These are phyloP conservation scores for Theobroma cacao DNA, from an alignment of 345 rosid genomes.

Conservation along the genomic window DNA sequence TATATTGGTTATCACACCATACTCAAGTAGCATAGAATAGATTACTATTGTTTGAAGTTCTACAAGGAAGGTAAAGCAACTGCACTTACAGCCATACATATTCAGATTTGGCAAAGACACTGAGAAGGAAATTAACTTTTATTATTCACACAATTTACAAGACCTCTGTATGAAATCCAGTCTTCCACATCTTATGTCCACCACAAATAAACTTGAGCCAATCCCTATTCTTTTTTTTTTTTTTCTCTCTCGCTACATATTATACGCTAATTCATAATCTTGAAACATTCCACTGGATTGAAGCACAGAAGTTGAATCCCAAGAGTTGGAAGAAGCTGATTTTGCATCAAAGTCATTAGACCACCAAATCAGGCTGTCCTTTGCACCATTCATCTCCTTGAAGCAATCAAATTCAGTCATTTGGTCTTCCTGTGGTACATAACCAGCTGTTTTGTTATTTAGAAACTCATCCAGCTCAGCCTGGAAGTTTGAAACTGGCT, in stretches of 20 bases:
- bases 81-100: neutral
- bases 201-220: slow-evolving; percentile 13
- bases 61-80: neutral
- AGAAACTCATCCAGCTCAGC: slow-evolving; percentile 37
- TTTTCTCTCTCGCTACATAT: slow-evolving; percentile 27
- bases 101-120: neutral
- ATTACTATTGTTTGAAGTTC: neutral
- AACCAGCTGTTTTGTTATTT: slow-evolving; percentile 24
- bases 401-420: slow-evolving; percentile 49
- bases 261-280: slow-evolving; percentile 57
- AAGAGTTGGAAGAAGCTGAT: slow-evolving; percentile 55
- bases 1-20: neutral
- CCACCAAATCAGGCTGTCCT: slow-evolving; percentile 64
- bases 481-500: slow-evolving; percentile 28
- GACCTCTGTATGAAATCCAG: slow-evolving; percentile 2
- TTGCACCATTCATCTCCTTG: slow-evolving; percentile 42
- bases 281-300: slow-evolving; percentile 55
- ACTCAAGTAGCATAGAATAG: neutral
- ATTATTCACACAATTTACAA: slow-evolving; percentile 66
- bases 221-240: neutral
- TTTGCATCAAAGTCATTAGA: slow-evolving; percentile 56
- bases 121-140: slow-evolving; percentile 24
- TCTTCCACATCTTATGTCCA: slow-evolving; percentile 21
- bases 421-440: slow-evolving; percentile 35
- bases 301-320: slow-evolving; percentile 56